phyloP scores from a whole-genome alignment of 2,329 filamentous ascomycete genomes.

The Ophiostoma angusticollis region DNA sequence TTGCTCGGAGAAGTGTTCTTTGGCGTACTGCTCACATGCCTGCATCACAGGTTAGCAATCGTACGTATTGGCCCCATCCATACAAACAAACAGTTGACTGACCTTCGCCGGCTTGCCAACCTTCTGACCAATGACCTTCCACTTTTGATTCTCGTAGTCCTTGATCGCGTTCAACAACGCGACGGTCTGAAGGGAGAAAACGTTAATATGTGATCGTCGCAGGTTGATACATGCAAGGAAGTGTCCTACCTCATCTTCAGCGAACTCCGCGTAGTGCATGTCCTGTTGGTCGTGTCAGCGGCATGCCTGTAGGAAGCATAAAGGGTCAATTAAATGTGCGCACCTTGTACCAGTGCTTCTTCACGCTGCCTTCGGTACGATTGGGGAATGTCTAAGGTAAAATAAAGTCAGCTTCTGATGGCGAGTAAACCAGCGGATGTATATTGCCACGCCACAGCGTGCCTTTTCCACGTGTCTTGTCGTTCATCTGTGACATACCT shows the following conservation, averaged over 20 bases:
- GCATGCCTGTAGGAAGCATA: background rate
- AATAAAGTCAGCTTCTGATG: background rate
- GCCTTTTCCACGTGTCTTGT: no score
- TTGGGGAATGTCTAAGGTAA: slow-evolving; percentile 65
- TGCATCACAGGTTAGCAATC: background rate
- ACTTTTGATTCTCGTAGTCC: slow-evolving; percentile 97
- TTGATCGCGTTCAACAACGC: slow-evolving; percentile 88
- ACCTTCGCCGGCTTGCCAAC: slow-evolving; percentile 97
- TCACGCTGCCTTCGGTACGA: slow-evolving; percentile 91
- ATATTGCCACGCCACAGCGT: no score
- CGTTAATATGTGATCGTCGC: slow-evolving; percentile 1
- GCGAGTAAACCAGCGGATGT: background rate
- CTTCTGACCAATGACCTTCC: slow-evolving; percentile 94
- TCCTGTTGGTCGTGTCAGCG: slow-evolving; percentile 42
- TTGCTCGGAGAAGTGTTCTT: slow-evolving; percentile 64
- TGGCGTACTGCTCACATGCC: slow-evolving; percentile 68
- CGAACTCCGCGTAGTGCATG: slow-evolving; percentile 99
- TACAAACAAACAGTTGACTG: background rate
- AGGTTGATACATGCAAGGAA: no score
- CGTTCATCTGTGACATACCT: no score
- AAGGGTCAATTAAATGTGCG: background rate
- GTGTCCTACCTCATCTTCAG: slow-evolving; percentile 73
- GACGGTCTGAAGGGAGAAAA: slow-evolving; percentile 41
- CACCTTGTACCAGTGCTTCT: slow-evolving; percentile 99
- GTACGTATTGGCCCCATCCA: no score